phyloP scores from a whole-genome alignment of 495 filamentous ascomycete species.

The Penicillium ochrochloron region DNA sequence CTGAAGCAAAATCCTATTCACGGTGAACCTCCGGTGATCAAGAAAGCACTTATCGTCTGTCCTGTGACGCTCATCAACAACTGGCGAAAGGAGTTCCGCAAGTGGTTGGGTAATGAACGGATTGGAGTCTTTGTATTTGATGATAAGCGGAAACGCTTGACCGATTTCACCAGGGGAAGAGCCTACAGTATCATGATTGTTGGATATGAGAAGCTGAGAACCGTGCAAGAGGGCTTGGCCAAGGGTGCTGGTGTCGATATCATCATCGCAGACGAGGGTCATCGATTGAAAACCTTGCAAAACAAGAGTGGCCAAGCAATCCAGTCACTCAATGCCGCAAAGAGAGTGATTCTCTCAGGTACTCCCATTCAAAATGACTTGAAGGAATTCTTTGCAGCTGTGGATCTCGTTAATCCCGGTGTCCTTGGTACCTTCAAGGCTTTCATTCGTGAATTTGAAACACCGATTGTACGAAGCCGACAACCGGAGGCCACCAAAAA shows the following conservation, averaged over 20 bases:
- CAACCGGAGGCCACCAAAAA: slow-evolving; percentile 70
- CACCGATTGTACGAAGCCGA: slow-evolving; percentile 70
- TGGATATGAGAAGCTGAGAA: slow-evolving; percentile 78
- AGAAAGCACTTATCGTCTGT: slow-evolving; percentile 81
- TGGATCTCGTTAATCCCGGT: slow-evolving; percentile 81
- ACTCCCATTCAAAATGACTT: slow-evolving; percentile 84
- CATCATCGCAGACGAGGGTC: slow-evolving; percentile 81
- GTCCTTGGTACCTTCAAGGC: slow-evolving; percentile 68
- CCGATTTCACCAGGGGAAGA: slow-evolving; percentile 78
- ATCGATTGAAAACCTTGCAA: slow-evolving; percentile 78
- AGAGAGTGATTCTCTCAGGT: slow-evolving; percentile 73
- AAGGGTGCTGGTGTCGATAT: slow-evolving; percentile 71
- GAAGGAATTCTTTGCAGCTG: slow-evolving; percentile 77
- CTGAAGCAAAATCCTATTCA: slow-evolving; percentile 80
- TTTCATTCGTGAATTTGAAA: slow-evolving; percentile 76
- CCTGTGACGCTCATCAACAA: slow-evolving; percentile 80
- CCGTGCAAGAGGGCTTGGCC: slow-evolving; percentile 68
- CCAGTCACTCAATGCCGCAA: slow-evolving; percentile 68
- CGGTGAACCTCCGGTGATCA: slow-evolving; percentile 64
- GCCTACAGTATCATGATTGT: slow-evolving; percentile 81
- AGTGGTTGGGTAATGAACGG: slow-evolving; percentile 79
- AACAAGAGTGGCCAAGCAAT: slow-evolving; percentile 82
- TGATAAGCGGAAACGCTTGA: slow-evolving; percentile 66
- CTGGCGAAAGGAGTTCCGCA: slow-evolving; percentile 78
- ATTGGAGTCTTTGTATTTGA: slow-evolving; percentile 78